phyloP scores from a whole-genome alignment of 2,329 filamentous ascomycete species.

The Colletotrichum destructivum region DNA sequence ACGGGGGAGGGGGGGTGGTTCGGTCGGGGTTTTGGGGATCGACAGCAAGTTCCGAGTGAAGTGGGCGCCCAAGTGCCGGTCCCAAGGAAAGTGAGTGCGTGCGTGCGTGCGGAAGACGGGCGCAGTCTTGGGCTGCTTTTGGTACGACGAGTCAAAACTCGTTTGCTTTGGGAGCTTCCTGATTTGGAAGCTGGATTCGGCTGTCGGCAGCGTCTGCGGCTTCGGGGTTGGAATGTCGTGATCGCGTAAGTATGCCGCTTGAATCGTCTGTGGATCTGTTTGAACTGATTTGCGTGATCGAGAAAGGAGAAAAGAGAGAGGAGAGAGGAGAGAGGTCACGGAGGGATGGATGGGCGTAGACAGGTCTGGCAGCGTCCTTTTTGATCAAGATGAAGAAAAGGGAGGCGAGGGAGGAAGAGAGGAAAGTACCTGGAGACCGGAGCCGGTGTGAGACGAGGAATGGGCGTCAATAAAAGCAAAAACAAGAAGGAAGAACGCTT shows the following conservation, averaged over 20 bases:
- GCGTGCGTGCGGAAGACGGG: neutral
- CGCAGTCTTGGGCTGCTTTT: neutral
- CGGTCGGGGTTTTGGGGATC: slow-evolving; percentile 20
- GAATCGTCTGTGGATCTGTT: neutral
- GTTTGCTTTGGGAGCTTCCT: slow-evolving; percentile 27
- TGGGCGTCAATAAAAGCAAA: slow-evolving; percentile 32
- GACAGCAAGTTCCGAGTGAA: slow-evolving; percentile 13
- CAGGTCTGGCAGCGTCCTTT: neutral
- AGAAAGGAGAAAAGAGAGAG: neutral
- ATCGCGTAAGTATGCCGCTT: neutral
- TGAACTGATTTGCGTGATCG: neutral
- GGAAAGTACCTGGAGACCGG: neutral
- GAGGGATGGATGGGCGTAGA: too few species aligned
- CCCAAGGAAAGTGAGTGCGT: neutral
- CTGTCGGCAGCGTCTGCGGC: neutral
- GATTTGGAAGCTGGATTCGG: slow-evolving; percentile 17
- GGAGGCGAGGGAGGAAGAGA: neutral
- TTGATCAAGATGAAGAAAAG: neutral
- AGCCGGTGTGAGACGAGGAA: slow-evolving; percentile 19
- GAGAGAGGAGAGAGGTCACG: neutral
- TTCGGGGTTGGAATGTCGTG: neutral
- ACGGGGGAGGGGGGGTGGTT: neutral
- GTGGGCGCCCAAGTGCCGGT: slow-evolving; percentile 27
- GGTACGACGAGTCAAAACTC: slow-evolving; percentile 2
- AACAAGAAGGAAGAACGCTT: slow-evolving; percentile 9